Base-by-base conservation (phyloP, 495 filamentous ascomycete species). In the Xylaria flabelliformis region DNA sequence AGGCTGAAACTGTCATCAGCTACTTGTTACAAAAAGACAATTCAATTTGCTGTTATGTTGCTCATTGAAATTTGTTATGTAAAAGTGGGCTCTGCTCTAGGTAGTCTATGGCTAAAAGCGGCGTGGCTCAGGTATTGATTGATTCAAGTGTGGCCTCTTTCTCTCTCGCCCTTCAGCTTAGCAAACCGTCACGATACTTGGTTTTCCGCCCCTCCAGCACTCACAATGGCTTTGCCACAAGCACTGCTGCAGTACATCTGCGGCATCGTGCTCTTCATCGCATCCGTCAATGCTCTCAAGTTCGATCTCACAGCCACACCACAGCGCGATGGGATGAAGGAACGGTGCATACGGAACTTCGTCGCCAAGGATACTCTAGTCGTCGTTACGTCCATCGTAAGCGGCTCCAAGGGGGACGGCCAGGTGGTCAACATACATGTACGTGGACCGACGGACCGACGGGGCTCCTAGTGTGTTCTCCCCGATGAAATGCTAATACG, bases 281-380 rank as follows among this genome's bases (percentile, higher is more conserved):
- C 91, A 58, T 82, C 91, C 72, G 83, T 90, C 66, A 85, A 89
- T 65, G 94, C 94, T 41, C 87, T 99, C 70, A 98, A 97, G 83
- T 98, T 99, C 87, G 97, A 99, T 74, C 87, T 99, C 67, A 80
- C 88, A 76, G 94, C 96, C 17, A 84, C 89, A 69, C 86, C 85
- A 21, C 84, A 81, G 72, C 86, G 89, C 78, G 88, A 85, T 80
- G 84, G 86, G 76, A 87, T 89, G 78, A 86, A 89, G 66, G 90
- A 93, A 80, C 88, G 97, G 88, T 99, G 96, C 85, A 94, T 99
- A 82, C 90, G 97, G 76, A 99, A 99, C 84, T 98, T 98, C 80
- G 95, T 98, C 69, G 85, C 90, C 64, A 93, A 91, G 82, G 94
- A 97, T 80, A 97, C 95, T 67, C 85, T 99, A 71, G 96, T 99